A percentile compares a stretch with the other conserved stretches of the same genome.
Conservation (phyloP, 768 basidiomycete genomes). For the Ephemerocybe angulata region DNA sequence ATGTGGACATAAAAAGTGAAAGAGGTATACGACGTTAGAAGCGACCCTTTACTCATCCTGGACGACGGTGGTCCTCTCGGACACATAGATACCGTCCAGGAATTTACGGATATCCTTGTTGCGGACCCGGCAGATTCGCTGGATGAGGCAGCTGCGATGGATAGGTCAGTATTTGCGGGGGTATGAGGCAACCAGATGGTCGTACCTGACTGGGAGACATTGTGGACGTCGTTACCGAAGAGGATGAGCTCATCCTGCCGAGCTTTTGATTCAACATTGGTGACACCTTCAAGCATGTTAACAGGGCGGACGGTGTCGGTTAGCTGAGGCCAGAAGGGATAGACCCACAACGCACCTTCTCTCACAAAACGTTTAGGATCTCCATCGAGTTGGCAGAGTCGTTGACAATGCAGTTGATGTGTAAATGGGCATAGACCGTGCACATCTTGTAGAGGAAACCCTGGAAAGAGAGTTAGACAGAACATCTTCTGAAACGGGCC, state of each 20-base stretch:
- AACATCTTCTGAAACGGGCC: background rate
- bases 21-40: too few relatives aligned
- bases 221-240: conserved; percentile 93
- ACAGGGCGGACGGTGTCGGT: conserved; percentile 78
- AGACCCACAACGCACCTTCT: conserved; percentile 60
- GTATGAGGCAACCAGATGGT: too few relatives aligned
- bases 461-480: conserved; percentile 40
- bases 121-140: conserved; percentile 92
- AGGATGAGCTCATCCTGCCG: conserved; percentile 95
- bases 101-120: conserved; percentile 99
- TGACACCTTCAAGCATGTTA: conserved; percentile 86
- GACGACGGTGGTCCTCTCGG: conserved; percentile 67
- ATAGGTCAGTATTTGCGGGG: conserved; percentile 9
- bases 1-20: conserved; percentile 5
- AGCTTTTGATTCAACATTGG: conserved; percentile 76
- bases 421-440: conserved; percentile 99
- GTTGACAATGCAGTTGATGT: conserved; percentile 96
- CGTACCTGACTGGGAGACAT: conserved; percentile 92
- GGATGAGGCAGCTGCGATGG: conserved; percentile 88
- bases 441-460: conserved; percentile 99
- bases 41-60: conserved; percentile 37
- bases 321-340: background rate
- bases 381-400: conserved; percentile 68
- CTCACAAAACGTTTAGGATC: conserved; percentile 94
- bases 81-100: conserved; percentile 91